Evolutionary conservation across 164 flowering plant genomes (phyloP).

Genomic region (Annona cherimola): DNA sequence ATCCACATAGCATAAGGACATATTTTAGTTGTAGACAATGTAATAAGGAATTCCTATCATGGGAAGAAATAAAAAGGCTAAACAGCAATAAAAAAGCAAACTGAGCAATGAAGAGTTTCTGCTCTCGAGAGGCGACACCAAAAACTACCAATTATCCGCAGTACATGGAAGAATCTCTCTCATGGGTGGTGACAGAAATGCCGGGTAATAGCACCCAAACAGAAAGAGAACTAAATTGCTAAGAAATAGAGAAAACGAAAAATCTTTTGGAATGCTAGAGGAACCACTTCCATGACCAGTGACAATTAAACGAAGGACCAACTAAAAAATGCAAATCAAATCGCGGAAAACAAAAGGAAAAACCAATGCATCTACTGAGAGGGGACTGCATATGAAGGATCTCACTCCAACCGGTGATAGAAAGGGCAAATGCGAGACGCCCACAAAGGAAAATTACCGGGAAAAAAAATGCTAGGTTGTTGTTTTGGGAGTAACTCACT

Average conservation of each 20-base stretch:
- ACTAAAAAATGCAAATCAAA: not conserved
- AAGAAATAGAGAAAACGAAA: not conserved
- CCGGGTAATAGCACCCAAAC: not conserved
- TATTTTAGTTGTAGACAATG: too few relatives aligned
- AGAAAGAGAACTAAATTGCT: not conserved
- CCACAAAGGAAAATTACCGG: not conserved
- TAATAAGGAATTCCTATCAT: too few relatives aligned
- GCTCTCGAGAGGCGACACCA: too few relatives aligned
- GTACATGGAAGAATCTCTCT: not conserved
- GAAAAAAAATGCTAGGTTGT: not conserved
- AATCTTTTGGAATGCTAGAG: not conserved
- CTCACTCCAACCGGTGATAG: not conserved
- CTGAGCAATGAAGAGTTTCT: too few relatives aligned
- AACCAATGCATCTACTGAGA: not conserved
- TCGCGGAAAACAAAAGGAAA: not conserved
- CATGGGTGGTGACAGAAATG: not conserved
- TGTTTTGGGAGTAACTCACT: slow-evolving; percentile 6
- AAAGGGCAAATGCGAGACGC: not conserved
- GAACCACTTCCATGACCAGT: too few relatives aligned
- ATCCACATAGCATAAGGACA: too few relatives aligned
- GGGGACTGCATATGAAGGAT: not conserved
- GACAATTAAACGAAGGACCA: not conserved
- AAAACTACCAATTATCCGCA: not conserved
- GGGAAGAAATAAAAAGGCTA: not conserved
- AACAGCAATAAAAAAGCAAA: not conserved